Evolutionary conservation across 2,329 filamentous ascomycete species (phyloP).

Genomic region (Botrytis paeoniae): DNA sequence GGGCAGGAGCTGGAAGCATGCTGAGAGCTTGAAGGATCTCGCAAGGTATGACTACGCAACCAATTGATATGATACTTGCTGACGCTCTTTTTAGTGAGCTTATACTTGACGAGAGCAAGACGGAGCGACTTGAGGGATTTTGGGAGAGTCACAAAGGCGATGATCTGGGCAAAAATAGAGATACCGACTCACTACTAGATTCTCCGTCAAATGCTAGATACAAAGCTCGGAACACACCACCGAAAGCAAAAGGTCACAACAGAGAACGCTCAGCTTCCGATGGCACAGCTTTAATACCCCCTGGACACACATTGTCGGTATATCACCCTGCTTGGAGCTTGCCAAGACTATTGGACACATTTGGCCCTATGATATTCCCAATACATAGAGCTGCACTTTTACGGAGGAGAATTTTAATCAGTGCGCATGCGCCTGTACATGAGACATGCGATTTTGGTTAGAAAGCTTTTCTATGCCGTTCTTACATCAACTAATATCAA

Average conservation of each 20-base stretch:
- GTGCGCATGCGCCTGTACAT: slow-evolving; percentile 82
- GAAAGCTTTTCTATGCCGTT: slow-evolving; percentile 21
- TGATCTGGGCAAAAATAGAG: slow-evolving; percentile 22
- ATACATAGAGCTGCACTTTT: slow-evolving; percentile 83
- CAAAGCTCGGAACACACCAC: slow-evolving; percentile 39
- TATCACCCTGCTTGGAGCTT: slow-evolving; percentile 88
- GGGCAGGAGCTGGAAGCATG: slow-evolving; percentile 87
- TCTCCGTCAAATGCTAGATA: slow-evolving; percentile 46
- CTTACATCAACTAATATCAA: slow-evolving; percentile 17
- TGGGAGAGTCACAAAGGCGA: slow-evolving; percentile 63
- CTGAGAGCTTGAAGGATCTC: slow-evolving; percentile 69
- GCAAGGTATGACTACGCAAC: slow-evolving; percentile 53
- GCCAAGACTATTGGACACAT: slow-evolving; percentile 70
- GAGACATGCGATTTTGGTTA: slow-evolving; percentile 84
- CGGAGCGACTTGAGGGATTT: slow-evolving; percentile 68
- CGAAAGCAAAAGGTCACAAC: slow-evolving; percentile 44
- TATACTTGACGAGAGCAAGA: slow-evolving; percentile 62
- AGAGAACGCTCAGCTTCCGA: slow-evolving; percentile 62
- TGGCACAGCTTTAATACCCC: slow-evolving; percentile 54
- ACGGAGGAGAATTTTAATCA: slow-evolving; percentile 83
- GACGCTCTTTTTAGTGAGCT: slow-evolving; percentile 48
- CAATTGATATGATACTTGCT: slow-evolving; percentile 24
- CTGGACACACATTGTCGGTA: slow-evolving; percentile 65
- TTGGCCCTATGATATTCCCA: slow-evolving; percentile 89
- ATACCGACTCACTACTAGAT: slow-evolving; percentile 34